These are phyloP conservation scores for Fusarium scirpi DNA, from an alignment of 2,329 filamentous ascomycete genomes.

Conservation along the genomic window DNA sequence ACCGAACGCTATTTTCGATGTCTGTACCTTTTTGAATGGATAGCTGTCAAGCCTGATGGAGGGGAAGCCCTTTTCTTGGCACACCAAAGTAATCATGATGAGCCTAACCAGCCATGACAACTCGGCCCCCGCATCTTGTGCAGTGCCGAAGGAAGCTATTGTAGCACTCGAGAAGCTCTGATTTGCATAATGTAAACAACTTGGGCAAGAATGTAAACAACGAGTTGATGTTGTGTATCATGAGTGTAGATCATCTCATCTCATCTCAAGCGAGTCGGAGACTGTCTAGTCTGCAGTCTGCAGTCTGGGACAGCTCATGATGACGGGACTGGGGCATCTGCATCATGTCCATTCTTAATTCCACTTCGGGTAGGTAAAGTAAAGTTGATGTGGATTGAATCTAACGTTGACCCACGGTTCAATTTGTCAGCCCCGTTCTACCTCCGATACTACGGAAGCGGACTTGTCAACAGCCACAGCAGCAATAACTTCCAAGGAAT, in stretches of 20 bases:
- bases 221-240: background rate
- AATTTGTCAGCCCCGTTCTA: constrained; percentile 36
- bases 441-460: background rate
- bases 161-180: constrained; percentile 12
- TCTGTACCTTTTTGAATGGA: background rate
- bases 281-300: too few species aligned
- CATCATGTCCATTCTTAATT: constrained; percentile 15
- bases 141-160: constrained; percentile 5
- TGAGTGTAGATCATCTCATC: background rate
- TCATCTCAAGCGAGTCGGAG: background rate
- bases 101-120: constrained; percentile 13
- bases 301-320: constrained; percentile 2
- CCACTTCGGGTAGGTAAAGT: constrained; percentile 31
- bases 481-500: background rate
- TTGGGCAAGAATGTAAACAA: background rate
- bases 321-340: constrained; percentile 26
- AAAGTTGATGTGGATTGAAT: too few species aligned
- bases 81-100: constrained; percentile 33
- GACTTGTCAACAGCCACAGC: constrained; percentile 8
- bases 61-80: constrained; percentile 22
- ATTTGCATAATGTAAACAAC: constrained; percentile 19
- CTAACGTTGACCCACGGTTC: constrained; percentile 16
- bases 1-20: background rate
- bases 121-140: constrained; percentile 1
- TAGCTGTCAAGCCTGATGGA: constrained; percentile 13